These are phyloP conservation scores for Entrophospora sp. DNA, from an alignment of 192 early-diverging fungal genomes.

Conservation along the genomic window DNA sequence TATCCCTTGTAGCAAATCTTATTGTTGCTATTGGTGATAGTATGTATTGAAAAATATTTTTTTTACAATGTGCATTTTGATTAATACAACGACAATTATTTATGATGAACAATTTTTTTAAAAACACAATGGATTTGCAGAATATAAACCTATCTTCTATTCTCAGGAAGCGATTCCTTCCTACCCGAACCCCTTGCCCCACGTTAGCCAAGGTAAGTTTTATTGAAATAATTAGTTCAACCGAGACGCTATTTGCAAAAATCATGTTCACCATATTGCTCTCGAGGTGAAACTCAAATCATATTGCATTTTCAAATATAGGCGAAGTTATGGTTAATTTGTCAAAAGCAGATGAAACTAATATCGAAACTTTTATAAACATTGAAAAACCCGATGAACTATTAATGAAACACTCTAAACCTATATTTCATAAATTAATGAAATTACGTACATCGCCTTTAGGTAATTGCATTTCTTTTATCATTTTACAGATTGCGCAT, in stretches of 20 bases:
- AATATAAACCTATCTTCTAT: not conserved
- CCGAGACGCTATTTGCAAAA: not conserved
- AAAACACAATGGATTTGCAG: not conserved
- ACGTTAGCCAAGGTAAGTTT: not conserved
- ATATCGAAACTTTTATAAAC: not conserved
- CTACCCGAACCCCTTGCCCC: not conserved
- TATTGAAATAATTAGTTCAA: too few relatives aligned
- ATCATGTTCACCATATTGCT: not conserved
- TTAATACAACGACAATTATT: not conserved
- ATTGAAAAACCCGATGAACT: not conserved
- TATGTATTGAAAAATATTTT: not conserved
- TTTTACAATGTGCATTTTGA: not conserved
- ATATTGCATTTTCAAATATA: not conserved
- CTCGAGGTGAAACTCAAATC: not conserved
- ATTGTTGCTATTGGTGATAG: slow-evolving; percentile 10
- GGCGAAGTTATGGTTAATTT: not conserved
- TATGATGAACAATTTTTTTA: too few relatives aligned
- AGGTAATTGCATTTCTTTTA: too few relatives aligned
- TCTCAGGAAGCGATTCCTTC: slow-evolving; percentile 1
- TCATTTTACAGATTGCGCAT: too few relatives aligned
- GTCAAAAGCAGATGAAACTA: slow-evolving; percentile 5
- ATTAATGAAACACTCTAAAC: not conserved
- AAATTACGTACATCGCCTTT: too few relatives aligned
- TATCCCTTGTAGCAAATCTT: slow-evolving; percentile 9
- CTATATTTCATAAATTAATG: not conserved